Conservation (phyloP, 139 green algal genomes). For the Asterochloris erici region DNA sequence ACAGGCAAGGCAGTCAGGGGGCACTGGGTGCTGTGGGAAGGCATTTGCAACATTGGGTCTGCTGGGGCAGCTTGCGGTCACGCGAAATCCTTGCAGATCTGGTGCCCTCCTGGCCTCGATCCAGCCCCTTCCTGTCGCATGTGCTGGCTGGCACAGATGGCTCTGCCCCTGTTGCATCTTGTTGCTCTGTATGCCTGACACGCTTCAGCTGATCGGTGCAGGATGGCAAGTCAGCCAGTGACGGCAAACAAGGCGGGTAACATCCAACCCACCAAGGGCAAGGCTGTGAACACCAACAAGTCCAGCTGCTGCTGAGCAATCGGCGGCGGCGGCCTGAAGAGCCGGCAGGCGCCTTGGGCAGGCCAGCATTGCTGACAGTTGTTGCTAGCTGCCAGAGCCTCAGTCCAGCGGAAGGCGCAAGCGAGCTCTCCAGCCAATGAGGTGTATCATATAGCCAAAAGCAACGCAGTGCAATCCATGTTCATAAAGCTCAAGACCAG, state of each 20-base stretch:
- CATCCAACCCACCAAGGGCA: slow-evolving; percentile 78
- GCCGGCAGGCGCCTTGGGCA: no score
- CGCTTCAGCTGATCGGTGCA: slow-evolving; percentile 9
- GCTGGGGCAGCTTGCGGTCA: neutral
- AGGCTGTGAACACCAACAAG: slow-evolving; percentile 69
- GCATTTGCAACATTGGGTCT: neutral
- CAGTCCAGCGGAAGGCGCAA: no score
- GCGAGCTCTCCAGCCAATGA: no score
- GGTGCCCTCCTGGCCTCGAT: neutral
- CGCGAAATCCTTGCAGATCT: neutral
- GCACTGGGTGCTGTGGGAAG: neutral
- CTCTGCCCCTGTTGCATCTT: neutral
- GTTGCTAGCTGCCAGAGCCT: no score
- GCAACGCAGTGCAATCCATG: no score
- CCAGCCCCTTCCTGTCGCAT: neutral
- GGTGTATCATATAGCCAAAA: no score
- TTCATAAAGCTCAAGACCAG: no score
- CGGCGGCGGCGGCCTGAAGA: no score
- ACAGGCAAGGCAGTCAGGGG: slow-evolving; percentile 43
- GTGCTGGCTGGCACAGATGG: neutral
- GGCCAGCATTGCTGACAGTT: no score
- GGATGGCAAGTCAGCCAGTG: slow-evolving; percentile 87
- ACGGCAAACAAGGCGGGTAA: slow-evolving; percentile 60
- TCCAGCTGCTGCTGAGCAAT: slow-evolving; percentile 68
- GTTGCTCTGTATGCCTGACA: neutral